phyloP scores from a whole-genome alignment of 805 yeast species.

The Tetrapisispora pingtungensis region DNA sequence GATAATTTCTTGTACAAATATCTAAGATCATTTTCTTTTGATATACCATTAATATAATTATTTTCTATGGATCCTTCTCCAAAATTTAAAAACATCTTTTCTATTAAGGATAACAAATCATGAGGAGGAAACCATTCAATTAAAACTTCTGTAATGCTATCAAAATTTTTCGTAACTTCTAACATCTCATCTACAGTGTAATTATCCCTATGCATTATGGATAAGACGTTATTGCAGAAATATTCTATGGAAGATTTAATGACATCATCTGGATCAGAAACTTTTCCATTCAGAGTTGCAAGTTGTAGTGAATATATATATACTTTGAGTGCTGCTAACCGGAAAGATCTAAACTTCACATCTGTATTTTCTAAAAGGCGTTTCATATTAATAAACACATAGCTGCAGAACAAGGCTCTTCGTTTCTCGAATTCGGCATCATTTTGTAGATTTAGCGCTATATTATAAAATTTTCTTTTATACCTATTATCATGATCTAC shows the following conservation, averaged over 20 bases:
- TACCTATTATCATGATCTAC: not conserved
- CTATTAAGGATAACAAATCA: constrained; percentile 12
- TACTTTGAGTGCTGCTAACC: not conserved
- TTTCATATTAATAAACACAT: not conserved
- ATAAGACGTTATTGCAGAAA: not conserved
- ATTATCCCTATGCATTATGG: not conserved
- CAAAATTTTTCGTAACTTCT: not conserved
- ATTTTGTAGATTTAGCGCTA: not conserved
- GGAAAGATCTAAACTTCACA: not conserved
- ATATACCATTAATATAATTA: constrained; percentile 7
- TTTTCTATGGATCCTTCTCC: constrained; percentile 9
- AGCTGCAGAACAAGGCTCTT: no score
- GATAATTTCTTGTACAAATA: constrained; percentile 54
- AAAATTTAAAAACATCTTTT: constrained; percentile 15
- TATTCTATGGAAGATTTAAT: not conserved
- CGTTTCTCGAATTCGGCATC: no score
- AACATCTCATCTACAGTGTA: not conserved
- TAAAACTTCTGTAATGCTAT: constrained; percentile 29
- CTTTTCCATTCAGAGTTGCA: not conserved
- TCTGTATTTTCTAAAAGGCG: not conserved
- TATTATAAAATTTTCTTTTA: not conserved
- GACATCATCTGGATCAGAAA: not conserved
- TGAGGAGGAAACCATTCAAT: constrained; percentile 33
- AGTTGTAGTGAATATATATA: not conserved
- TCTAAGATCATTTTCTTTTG: constrained; percentile 29